Evolutionary conservation across 305 asterid genomes (phyloP).

Genomic region (Rubia tinctorum): DNA sequence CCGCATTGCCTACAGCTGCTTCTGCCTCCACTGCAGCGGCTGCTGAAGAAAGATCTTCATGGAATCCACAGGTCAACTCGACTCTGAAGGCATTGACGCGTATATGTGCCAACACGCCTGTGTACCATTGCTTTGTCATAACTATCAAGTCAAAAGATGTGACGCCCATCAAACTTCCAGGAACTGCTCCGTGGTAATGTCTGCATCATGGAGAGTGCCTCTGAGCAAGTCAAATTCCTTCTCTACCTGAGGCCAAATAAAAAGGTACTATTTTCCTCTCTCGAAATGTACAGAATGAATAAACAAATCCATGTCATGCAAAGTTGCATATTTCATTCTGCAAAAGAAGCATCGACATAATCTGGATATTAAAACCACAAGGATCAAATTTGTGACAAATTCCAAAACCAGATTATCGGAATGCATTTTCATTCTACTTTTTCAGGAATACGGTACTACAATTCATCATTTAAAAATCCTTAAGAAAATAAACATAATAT

Average conservation of each 20-base stretch:
- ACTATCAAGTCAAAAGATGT: conserved; percentile 54
- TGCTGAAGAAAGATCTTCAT: conserved; percentile 73
- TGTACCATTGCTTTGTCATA: conserved; percentile 83
- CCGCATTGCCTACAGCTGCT: conserved; percentile 80
- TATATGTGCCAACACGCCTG: conserved; percentile 63
- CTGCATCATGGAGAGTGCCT: conserved; percentile 47
- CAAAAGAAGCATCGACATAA: neutral
- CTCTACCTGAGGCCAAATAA: conserved; percentile 48
- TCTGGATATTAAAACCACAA: neutral
- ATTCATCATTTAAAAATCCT: neutral
- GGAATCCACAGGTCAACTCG: conserved; percentile 64
- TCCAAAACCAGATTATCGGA: neutral
- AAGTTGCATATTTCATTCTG: neutral
- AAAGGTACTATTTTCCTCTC: neutral
- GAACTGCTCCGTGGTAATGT: conserved; percentile 33
- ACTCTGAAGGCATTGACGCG: conserved; percentile 85
- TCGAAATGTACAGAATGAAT: neutral
- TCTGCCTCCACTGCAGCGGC: conserved; percentile 82
- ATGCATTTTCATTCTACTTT: neutral
- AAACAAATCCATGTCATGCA: neutral
- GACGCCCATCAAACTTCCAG: neutral
- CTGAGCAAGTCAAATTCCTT: conserved; percentile 53
- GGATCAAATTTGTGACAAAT: neutral
- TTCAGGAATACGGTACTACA: neutral
- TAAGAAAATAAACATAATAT: too few relatives aligned